Base-by-base conservation (phyloP, 2,329 filamentous ascomycete species). In the Magnaporthiopsis rhizophila region DNA sequence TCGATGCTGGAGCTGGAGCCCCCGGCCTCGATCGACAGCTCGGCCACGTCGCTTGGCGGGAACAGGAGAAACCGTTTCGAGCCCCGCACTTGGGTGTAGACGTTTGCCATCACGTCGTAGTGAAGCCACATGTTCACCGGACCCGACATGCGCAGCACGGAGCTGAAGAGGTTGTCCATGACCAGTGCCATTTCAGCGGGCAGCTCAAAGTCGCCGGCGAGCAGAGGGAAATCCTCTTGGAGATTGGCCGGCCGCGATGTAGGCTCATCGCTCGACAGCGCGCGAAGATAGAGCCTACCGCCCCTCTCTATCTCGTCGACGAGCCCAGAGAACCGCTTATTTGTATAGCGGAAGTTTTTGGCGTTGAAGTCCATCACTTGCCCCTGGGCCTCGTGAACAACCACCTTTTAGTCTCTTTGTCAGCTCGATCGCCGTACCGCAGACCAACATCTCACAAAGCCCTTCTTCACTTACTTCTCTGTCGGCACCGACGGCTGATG, bases 71-170 rank as follows among this genome's bases (percentile, higher is more conserved):
- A 80, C 34, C 84, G 83, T 72, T 95, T 96, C 0, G 83, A 81
- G 5, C 92, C 92, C 53, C 79, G 77, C 62, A 96, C 82, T 72
- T 97, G 92, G 70, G 88, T 92, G 66, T 95, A 88, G 3, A 96
- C 81, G 70, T 96, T 97, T 62, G 91, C 90, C 83, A 96, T 92
- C 73, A 89, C 87, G 76, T 96, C 91, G 77, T 95, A 96, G 75
- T 96, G 91, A 38, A 96, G 80, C 92, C 93, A 97, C 85, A 97
- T 90, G 57, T 87, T 89, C 13, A 94, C 89, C 1, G 85, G 85
- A 0, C 91, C 91, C 4, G 90, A 94, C 66, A 96, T 87, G 26
- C 92, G 84, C 30, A 96, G 76, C 0, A 92, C 88, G 3, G 90
- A 93, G 73, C 89, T 94, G 72, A 96, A 92, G 3, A 84, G 75